Evolutionary conservation across 441 rosid genomes (phyloP), one percentile per base, ranked within the genome.

Genomic region (Arabidopsis hybrid): DNA sequence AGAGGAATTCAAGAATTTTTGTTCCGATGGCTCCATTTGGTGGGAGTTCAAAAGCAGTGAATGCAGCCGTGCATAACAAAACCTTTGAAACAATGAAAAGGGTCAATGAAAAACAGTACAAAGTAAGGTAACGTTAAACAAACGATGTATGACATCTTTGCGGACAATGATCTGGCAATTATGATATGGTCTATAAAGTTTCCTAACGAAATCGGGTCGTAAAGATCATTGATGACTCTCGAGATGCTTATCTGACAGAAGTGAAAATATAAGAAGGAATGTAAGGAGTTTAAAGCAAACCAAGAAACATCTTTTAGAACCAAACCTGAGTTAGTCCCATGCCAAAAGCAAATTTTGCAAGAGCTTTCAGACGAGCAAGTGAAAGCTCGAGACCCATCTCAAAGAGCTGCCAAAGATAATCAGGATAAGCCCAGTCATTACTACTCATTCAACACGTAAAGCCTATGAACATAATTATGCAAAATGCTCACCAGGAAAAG

Each of bases 381-480:
- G 99, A 95, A 67, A 95, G 98, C 90, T 95, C 99, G 69, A 95
- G 79, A 50, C 99, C 99, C 99, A 95, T 95, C 87, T 95, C 99
- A 73, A 95, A 95, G 46, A 95, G 87, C 99, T 95, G 88, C 69
- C 81, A 87, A 76, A 63, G 67, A 78, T 65, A 58, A 74, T 34
- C 81, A 59, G 58, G 47, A 39, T 49, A 76, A 65, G 0, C 26
- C 1, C 10, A 71, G 12, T 61, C 42, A 61, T 21, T 58, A 72
- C 36, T 17, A 52, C 45, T 66, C 8, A 38, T 65, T 6, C 53
- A 26, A 16, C 51, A 34, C 79, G 31, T 13, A 58, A 29, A 76
- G 32, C 47, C 55, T 47, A 69, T 12, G 26, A 50, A 60, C 26
- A 21, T 21, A 21, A 21, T 21, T 21, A 21, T 21, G 26, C 34